Base-by-base conservation (phyloP, 305 asterid genomes). In the Fraxinus sp. region DNA sequence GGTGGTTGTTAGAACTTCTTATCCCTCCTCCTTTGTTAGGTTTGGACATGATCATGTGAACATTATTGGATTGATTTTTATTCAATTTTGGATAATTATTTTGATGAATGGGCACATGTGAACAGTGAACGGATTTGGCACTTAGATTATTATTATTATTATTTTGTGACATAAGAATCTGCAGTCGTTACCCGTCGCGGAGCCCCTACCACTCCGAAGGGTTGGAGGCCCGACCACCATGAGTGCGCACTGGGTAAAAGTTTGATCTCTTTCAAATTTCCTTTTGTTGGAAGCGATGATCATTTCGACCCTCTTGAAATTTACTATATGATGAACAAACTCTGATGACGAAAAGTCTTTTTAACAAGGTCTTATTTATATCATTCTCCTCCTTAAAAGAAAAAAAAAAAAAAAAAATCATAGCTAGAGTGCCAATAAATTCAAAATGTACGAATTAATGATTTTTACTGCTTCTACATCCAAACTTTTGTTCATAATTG, bases 41-140 rank as follows among this genome's bases (percentile, higher is more conserved):
- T 30, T 59, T 18, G 3, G 52, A 76, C 28, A 66, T 16, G 30
- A 70, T 66, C 82, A 55, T 46, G 86, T 82, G 85, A 85, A 74
- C n/a, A 20, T 77, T 66, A 22, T 20, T 4, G 33, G 24, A 37
- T 28, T 62, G 55, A 9, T 55, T 41, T 85, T 79, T 76, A 76
- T 76, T 32, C 20, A 1, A 44, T 41, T 11, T 76, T 0, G 62
- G 78, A 80, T 62, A 62, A 77, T 78, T 13, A 16, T n/a, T 71
- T 76, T 81, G 46, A 85, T 85, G 68, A 85, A 73, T 78, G 80
- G 85, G 52, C 28, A 59, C 78, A 79, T 35, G 37, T 82, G 37
- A 82, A 57, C 71, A 57, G 72, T 68, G 32, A 82, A 79, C 28
- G 9, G 20, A 26, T 76, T 79, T 20, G 78, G 36, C 80, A 22